phyloP scores from a whole-genome alignment of 2,329 filamentous ascomycete genomes.

The Sporothrix protearum region DNA sequence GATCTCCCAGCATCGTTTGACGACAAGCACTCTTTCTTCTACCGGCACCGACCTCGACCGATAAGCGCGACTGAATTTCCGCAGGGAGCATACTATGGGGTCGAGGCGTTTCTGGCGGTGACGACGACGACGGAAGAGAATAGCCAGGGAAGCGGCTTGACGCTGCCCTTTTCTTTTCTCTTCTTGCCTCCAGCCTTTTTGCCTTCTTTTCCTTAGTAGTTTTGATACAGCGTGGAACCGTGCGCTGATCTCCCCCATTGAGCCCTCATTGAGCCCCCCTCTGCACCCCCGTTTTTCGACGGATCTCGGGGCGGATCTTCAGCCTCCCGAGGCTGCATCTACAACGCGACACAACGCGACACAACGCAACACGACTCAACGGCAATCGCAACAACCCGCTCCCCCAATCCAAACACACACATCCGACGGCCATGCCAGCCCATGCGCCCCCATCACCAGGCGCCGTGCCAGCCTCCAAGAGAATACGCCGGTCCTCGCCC shows the following conservation, averaged over 20 bases:
- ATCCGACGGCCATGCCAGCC: conserved; percentile 41
- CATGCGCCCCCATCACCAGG: conserved; percentile 49
- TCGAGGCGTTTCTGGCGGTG: conserved; percentile 5
- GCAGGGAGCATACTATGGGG: conserved; percentile 13
- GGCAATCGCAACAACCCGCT: background rate
- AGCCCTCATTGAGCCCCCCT: background rate
- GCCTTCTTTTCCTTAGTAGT: background rate
- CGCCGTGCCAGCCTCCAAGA: conserved; percentile 53
- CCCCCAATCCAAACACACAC: background rate
- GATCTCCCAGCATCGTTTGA: background rate
- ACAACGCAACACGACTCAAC: too few species aligned
- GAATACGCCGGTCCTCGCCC: conserved; percentile 53
- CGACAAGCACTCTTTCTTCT: background rate
- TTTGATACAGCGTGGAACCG: background rate
- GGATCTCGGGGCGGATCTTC: background rate
- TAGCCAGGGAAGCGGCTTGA: conserved; percentile 1
- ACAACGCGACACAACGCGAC: too few species aligned
- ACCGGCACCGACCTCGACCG: background rate
- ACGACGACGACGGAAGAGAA: conserved; percentile 19
- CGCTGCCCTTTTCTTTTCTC: background rate
- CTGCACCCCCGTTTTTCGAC: too few species aligned
- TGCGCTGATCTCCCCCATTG: background rate
- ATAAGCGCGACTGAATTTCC: background rate
- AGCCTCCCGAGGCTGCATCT: background rate
- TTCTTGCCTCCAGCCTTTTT: background rate